Base-by-base conservation (phyloP, 805 yeast genomes). In the Metschnikowia santaceciliae region DNA sequence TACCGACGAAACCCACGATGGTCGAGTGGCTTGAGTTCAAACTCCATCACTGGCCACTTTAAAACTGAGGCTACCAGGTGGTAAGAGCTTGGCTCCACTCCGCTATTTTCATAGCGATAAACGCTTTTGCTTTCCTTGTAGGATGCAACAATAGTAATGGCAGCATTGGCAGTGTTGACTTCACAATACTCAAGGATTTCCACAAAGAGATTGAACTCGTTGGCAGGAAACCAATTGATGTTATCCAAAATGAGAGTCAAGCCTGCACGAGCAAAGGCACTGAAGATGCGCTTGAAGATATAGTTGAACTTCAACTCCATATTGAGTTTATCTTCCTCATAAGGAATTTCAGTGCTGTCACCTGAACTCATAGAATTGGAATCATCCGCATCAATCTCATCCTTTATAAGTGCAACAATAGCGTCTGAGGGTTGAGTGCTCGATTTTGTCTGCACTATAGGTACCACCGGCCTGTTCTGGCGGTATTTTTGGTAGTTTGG, bases 181-280 rank as follows among this genome's bases (percentile, higher is more conserved):
- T 26, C 46, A 35, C 53, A n/a, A 46, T 10, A 61, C 19, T 55
- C 57, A 7, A 65, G 46, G 4, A 69, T 57, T 42, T 73, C 77
- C 6, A 59, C 53, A 3, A 67, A 47, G 52, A 74, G 48, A 4
- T 40, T 49, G 55, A 69, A 61, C 51, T 69, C 75, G 10, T 58
- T 62, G 7, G 50, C 54, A 0, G 79, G 65, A 49, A 76, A 69
- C 71, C 75, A 72, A 48, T 78, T 79, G 23, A 75, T 55, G 59
- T 78, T 80, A 54, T 78, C 82, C 32, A 76, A 59, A 43, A 75
- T 65, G 1, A 78, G 53, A 0, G 80, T 76, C 37, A 78, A 61
- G 2, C 81, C 81, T 33, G 66, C 66, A 3, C 54, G 55, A 7
- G 75, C 73, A 44, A 78, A 63, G 3, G 79, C 57, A n/a, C 69